Base-by-base conservation (phyloP, 2,329 filamentous ascomycete species). In the Ophiostoma angusticollis region DNA sequence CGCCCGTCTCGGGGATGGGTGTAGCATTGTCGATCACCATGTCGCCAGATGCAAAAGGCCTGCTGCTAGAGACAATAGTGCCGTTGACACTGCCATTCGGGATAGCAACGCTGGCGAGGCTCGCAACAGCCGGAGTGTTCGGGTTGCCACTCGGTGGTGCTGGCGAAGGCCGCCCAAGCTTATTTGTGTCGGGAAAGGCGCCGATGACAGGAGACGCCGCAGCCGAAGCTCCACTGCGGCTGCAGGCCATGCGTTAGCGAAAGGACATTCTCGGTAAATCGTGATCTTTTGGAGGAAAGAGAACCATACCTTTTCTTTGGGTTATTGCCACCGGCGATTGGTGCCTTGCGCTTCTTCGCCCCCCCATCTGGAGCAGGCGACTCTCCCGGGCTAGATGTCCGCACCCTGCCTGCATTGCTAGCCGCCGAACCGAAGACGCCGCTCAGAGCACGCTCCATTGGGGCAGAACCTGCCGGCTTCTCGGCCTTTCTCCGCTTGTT, bases 401-500 rank as follows among this genome's bases (percentile, higher is more conserved):
- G 75, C 5, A 68, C 59, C 54, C 80, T 78, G 40, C 70, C 58
- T 43, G 62, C 60, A 46, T 57, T 65, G 37, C 49, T 62, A 9
- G 31, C 29, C 5, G 22, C 34, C 1, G 40, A 31, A 9, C 65
- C 67, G 48, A 70, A 66, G 11, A 71, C 71, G 9, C 60, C 61
- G 53, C 75, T 81, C 56, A 80, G 64, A n/a, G 79, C 74, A 43
- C 80, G 74, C 52, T 86, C 82, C 65, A 78, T 74, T 4, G 64
- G 56, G 22, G 62, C 59, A 2, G 39, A 36, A 6, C 65, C 66
- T 12, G 62, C 54, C 9, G 68, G 60, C 42, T 84, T 84, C 50
- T 93, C 85, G 2, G 84, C 77, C 60, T 87, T 93, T 47, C 86
- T 78, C 52, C 84, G 73, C 62, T 93, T 93, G 18, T 69, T 64